A percentile compares a stretch with the other conserved stretches of the same genome.
Conservation (phyloP, 129 eudicot species). For the Ambrosia trifida region DNA sequence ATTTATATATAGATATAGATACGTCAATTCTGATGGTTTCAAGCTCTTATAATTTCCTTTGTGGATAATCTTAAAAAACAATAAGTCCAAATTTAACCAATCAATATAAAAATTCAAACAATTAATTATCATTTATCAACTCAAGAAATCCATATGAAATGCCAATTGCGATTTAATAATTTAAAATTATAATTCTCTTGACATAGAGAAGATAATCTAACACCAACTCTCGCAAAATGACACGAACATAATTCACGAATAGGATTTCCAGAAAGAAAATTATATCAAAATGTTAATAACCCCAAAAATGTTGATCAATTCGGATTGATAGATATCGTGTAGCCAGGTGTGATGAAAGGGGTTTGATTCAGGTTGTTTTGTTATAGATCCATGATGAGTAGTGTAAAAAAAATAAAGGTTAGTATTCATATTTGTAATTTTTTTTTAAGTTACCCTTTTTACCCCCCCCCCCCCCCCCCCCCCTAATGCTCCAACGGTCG, state of each 20-base stretch:
- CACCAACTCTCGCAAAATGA: neutral
- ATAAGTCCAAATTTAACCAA: conserved; percentile 1
- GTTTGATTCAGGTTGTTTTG: too few relatives aligned
- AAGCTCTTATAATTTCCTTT: neutral
- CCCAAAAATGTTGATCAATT: neutral
- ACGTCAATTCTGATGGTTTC: neutral
- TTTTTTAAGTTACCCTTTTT: too few relatives aligned
- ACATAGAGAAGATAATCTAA: neutral
- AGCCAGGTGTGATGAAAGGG: too few relatives aligned
- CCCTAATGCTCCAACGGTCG: too few relatives aligned
- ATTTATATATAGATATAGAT: too few relatives aligned
- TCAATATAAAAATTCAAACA: neutral
- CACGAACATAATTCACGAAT: conserved; percentile 10
- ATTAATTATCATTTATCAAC: neutral
- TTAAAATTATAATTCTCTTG: neutral
- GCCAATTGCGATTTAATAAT: conserved; percentile 1
- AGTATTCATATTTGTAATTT: too few relatives aligned
- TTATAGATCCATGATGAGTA: too few relatives aligned
- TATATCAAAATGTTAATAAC: neutral
- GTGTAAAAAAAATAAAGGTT: too few relatives aligned
- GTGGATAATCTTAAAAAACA: neutral
- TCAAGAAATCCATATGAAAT: neutral
- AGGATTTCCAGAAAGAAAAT: neutral
- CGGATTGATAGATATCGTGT: too few relatives aligned
- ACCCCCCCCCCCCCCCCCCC: too few relatives aligned